Conservation (phyloP, 768 basidiomycete genomes). For the Fibroporia radiculosa region DNA sequence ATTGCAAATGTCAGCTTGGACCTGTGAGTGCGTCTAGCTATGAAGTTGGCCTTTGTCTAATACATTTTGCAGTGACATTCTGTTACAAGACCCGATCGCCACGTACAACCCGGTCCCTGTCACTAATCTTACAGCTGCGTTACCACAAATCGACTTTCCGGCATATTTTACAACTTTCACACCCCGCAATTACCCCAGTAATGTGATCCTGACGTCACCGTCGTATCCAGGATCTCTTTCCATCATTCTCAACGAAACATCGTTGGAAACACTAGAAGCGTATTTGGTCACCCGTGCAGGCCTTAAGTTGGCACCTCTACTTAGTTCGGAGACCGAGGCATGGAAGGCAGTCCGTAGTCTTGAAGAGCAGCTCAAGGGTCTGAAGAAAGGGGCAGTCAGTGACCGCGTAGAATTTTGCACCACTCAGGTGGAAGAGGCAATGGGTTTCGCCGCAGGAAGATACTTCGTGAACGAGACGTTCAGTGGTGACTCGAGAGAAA, state of each 20-base stretch:
- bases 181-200: conserved; percentile 64
- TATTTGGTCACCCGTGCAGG: conserved; percentile 82
- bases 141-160: conserved; percentile 75
- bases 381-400: conserved; percentile 79
- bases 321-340: conserved; percentile 70
- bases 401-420: conserved; percentile 85
- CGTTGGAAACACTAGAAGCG: conserved; percentile 68
- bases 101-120: conserved; percentile 84
- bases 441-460: conserved; percentile 87
- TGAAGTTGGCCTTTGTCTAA: background rate
- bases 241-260: conserved; percentile 57
- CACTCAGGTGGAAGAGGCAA: conserved; percentile 53
- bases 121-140: conserved; percentile 54
- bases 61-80: conserved; percentile 40
- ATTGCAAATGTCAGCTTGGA: conserved; percentile 78
- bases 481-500: conserved; percentile 66
- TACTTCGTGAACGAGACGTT: conserved; percentile 87
- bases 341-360: conserved; percentile 71
- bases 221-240: conserved; percentile 64
- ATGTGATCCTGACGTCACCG: conserved; percentile 79
- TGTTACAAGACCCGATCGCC: conserved; percentile 72
- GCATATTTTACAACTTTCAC: conserved; percentile 85
- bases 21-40: conserved; percentile 37
- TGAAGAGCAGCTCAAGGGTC: conserved; percentile 66
- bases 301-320: conserved; percentile 54